These are phyloP conservation scores for Apiospora phragmitis DNA, from an alignment of 2,329 filamentous ascomycete species.

Conservation along the genomic window DNA sequence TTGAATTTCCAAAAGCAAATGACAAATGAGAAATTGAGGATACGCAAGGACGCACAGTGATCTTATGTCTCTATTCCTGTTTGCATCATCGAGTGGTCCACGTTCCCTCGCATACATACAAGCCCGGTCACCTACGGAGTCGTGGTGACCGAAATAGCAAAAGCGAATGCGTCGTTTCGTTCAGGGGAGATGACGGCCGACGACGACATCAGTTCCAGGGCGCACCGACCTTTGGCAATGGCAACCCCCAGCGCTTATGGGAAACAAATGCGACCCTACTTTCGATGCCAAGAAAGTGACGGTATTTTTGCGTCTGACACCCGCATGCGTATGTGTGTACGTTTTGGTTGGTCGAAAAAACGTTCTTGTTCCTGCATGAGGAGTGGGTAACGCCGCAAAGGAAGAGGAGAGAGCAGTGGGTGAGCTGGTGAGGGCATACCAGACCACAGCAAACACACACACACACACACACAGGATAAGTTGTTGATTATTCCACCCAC, in stretches of 20 bases:
- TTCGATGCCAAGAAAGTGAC: not conserved
- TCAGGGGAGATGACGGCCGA: not conserved
- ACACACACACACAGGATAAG: not conserved
- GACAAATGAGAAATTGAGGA: not conserved
- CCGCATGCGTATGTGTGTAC: not conserved
- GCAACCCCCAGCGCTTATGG: not conserved
- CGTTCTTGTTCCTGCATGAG: not conserved
- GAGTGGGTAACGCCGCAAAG: not conserved
- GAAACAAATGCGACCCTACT: constrained; percentile 3
- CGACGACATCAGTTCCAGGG: not conserved
- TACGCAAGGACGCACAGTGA: not conserved
- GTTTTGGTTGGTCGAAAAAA: not conserved
- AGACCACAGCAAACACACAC: not conserved
- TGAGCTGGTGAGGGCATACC: not conserved
- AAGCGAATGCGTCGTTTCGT: not conserved
- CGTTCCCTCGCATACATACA: not conserved
- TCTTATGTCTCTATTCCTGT: not conserved
- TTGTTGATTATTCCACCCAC: not conserved
- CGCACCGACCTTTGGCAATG: not conserved
- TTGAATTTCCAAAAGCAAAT: not conserved
- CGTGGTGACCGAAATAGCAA: not conserved
- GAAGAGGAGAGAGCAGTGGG: not conserved
- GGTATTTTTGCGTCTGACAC: not conserved
- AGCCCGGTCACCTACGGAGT: not conserved
- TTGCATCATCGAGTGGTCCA: not conserved